These are phyloP conservation scores for Microdochium nivale DNA, from an alignment of 2,329 filamentous ascomycete species.

Conservation along the genomic window DNA sequence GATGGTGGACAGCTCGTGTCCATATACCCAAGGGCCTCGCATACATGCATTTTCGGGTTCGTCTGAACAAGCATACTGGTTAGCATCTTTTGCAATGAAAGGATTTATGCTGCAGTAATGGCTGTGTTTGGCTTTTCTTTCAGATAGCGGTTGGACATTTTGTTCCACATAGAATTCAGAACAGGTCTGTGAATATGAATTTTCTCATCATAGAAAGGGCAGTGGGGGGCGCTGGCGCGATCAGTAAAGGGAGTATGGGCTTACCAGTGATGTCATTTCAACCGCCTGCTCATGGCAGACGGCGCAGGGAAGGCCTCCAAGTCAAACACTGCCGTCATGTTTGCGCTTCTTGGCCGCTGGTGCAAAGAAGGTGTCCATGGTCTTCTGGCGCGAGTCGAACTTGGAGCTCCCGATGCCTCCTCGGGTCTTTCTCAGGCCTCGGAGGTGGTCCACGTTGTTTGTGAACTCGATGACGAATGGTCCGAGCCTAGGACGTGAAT, in stretches of 20 bases:
- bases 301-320: not conserved
- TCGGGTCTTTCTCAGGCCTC: constrained; percentile 66
- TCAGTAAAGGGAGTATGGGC: constrained; percentile 10
- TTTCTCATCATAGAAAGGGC: constrained; percentile 66
- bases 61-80: not conserved
- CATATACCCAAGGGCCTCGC: too few species aligned
- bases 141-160: constrained; percentile 81
- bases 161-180: constrained; percentile 64
- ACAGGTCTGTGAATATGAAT: constrained; percentile 74
- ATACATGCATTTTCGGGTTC: not conserved
- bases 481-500: constrained; percentile 22
- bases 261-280: constrained; percentile 2
- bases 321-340: constrained; percentile 11
- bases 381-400: constrained; percentile 68
- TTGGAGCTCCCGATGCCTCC: constrained; percentile 74
- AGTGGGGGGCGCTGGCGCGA: constrained; percentile 2
- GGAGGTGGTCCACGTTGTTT: constrained; percentile 65
- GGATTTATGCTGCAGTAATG: not conserved
- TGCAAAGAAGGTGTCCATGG: constrained; percentile 66
- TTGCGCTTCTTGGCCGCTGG: constrained; percentile 40
- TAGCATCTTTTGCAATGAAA: not conserved
- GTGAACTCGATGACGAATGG: constrained; percentile 44
- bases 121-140: constrained; percentile 23
- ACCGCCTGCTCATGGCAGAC: not conserved
- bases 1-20: too few species aligned